Evolutionary conservation across 768 basidiomycete genomes (phyloP), one percentile per base, ranked within the genome.

Genomic region (Mycena venus): DNA sequence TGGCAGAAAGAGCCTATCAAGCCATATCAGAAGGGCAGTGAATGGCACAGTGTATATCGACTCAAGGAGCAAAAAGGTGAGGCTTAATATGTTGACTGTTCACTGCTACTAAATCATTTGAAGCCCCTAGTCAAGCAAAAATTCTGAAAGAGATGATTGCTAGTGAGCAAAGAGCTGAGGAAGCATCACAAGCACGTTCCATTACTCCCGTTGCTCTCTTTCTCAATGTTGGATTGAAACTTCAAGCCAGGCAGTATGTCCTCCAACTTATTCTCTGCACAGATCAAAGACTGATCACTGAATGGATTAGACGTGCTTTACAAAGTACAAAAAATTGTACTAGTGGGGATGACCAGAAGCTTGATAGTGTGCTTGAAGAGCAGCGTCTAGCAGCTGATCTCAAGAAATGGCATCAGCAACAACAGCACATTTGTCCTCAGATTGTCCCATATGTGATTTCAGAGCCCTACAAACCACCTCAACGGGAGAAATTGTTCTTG

Each of bases 171-270:
- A 55, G 27, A 27, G 23, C 27, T 29, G 29, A n/a, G n/a, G 53
- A 55, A 55, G 27, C 27, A 55, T 55, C 53, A 11, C 27, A 55
- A 55, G 27, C 53, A 31, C 27, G 29, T 27, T 12, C 27, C 29
- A 55, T 27, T 27, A 17, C 29, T 55, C 53, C 53, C 31, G 59
- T 60, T 60, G 56, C 34, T 60, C 59, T 10, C 38, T 60, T 59
- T 29, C 36, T 60, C 19, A 14, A 60, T 60, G 23, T 40, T 36
- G 59, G 34, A 40, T 60, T 60, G 59, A 60, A 60, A 36, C 29
- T 59, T 59, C 56, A 59, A 36, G 56, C 31, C n/a, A 59, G 56
- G 32, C 56, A 59, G 56, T 60, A 27, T 17, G 59, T 60, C 40
- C 40, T 42, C 40, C 15, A 17, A 42, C 40, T 17, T 42, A 4